Conservation (phyloP, 169 alveolate genomes). For the Babesia ovata region DNA sequence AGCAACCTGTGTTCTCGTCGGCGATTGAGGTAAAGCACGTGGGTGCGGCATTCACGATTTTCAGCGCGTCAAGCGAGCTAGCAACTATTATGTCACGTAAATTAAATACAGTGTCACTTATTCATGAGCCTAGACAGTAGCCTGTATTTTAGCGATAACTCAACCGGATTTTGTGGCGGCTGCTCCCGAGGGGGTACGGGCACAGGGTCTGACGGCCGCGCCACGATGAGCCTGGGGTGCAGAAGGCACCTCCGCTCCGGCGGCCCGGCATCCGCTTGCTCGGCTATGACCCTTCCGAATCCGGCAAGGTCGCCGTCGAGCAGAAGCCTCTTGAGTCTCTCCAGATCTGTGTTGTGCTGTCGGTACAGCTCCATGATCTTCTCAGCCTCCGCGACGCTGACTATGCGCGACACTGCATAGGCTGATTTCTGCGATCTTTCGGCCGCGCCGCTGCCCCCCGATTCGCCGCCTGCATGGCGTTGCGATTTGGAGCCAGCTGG, state of each 20-base stretch:
- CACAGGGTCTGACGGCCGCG: constrained; percentile 1
- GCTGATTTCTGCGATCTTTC: constrained; percentile 10
- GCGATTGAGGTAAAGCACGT: constrained; percentile 26
- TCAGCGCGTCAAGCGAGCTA: constrained; percentile 24
- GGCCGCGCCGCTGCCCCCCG: constrained; percentile 2
- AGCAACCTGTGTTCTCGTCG: constrained; percentile 12
- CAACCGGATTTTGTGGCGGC: constrained; percentile 49
- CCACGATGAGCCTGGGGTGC: constrained; percentile 58
- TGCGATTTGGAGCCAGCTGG: constrained; percentile 7
- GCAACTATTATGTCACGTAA: constrained; percentile 19
- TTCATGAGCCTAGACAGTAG: constrained; percentile 33
- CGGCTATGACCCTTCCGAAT: constrained; percentile 7
- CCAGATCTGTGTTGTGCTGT: constrained; percentile 46
- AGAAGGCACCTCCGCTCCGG: constrained; percentile 12
- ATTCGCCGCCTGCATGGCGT: background rate
- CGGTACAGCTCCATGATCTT: constrained; percentile 45
- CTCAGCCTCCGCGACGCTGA: constrained; percentile 65
- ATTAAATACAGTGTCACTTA: background rate
- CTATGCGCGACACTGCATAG: constrained; percentile 19
- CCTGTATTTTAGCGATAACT: constrained; percentile 50
- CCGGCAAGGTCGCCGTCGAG: constrained; percentile 21
- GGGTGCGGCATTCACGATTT: background rate
- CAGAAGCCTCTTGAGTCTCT: constrained; percentile 27
- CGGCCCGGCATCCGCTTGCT: background rate
- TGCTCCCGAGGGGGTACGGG: background rate